A percentile compares a stretch with the other conserved stretches of the same genome.
These are phyloP conservation scores for Abelmoschus esculentus DNA, from an alignment of 345 rosid species.

Conservation along the genomic window DNA sequence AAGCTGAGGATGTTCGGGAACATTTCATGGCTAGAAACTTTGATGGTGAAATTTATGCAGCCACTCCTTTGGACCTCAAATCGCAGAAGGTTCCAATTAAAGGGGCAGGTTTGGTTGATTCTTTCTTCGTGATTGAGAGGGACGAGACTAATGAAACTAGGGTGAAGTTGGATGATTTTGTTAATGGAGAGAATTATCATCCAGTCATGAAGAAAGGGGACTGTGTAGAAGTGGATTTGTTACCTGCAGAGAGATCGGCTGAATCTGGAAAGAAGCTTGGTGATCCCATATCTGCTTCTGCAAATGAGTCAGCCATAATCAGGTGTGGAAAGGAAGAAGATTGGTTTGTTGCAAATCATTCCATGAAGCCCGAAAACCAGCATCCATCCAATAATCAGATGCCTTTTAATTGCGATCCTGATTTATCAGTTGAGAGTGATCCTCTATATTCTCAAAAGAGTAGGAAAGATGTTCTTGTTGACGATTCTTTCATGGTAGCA, in stretches of 20 bases:
- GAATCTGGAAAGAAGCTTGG: slow-evolving; percentile 29
- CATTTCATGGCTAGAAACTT: slow-evolving; percentile 26
- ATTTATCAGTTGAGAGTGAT: slow-evolving; percentile 22
- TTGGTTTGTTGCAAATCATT: slow-evolving; percentile 38
- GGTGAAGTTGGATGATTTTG: slow-evolving; percentile 31
- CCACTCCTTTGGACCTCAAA: slow-evolving; percentile 19
- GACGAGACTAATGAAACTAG: slow-evolving; percentile 28
- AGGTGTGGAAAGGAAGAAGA: slow-evolving; percentile 55
- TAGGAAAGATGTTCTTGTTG: slow-evolving; percentile 32
- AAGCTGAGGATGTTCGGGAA: slow-evolving; percentile 22
- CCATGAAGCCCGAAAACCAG: slow-evolving; percentile 26
- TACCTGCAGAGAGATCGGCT: slow-evolving; percentile 37
- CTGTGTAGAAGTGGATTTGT: slow-evolving; percentile 38
- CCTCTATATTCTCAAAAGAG: slow-evolving; percentile 19
- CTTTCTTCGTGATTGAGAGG: slow-evolving; percentile 33
- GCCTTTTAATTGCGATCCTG: slow-evolving; percentile 31
- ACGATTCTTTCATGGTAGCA: slow-evolving; percentile 78
- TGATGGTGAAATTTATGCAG: slow-evolving; percentile 16
- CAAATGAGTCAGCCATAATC: slow-evolving; percentile 28
- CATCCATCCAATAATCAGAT: slow-evolving; percentile 22
- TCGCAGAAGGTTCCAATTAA: slow-evolving; percentile 28
- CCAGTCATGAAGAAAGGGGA: slow-evolving; percentile 45
- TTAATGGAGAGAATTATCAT: slow-evolving; percentile 32
- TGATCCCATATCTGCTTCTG: slow-evolving; percentile 24
- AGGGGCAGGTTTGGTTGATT: slow-evolving; percentile 30